A percentile compares a stretch with the other conserved stretches of the same genome.
Conservation (phyloP, 768 basidiomycete species). For the Lentinus tigrinus region DNA sequence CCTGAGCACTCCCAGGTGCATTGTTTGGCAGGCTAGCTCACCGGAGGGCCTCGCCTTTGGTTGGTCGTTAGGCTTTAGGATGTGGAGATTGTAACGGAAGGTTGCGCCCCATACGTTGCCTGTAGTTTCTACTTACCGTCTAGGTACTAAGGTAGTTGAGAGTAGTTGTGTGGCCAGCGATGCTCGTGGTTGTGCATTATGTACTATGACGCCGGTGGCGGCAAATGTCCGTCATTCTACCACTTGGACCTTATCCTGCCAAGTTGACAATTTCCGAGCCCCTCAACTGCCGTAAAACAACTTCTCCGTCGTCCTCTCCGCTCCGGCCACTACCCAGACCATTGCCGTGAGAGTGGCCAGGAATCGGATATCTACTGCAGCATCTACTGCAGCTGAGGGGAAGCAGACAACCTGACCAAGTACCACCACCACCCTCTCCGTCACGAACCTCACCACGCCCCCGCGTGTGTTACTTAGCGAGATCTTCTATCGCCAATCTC, state of each 20-base stretch:
- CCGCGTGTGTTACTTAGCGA: neutral
- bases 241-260: neutral
- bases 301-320: no score
- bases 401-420: no score
- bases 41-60: neutral
- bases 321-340: no score
- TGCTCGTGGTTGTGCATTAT: neutral
- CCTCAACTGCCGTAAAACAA: neutral
- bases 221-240: neutral
- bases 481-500: constrained; percentile 16
- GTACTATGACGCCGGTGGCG: neutral
- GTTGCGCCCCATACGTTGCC: constrained; percentile 14
- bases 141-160: neutral
- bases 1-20: neutral
- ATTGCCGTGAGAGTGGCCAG: no score
- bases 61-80: neutral
- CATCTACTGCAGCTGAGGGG: no score
- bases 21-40: neutral
- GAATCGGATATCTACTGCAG: no score
- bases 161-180: neutral
- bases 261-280: neutral
- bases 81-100: constrained; percentile 13
- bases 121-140: constrained; percentile 2
- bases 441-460: neutral
- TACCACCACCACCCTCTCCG: neutral